phyloP scores from a whole-genome alignment of 208 protist species.

The Trypanosoma cruzi region DNA sequence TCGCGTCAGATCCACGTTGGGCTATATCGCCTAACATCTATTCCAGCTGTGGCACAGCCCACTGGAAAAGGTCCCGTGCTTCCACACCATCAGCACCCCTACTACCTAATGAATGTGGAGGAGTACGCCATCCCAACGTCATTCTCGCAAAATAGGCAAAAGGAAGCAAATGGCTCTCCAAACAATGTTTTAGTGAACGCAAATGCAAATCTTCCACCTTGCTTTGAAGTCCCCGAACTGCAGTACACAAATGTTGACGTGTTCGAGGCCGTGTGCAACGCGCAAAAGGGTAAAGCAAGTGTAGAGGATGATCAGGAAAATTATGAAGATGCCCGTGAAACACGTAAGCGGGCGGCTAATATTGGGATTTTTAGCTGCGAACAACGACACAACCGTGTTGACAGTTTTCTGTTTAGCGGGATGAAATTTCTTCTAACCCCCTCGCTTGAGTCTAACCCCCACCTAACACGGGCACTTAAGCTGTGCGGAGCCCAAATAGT shows the following conservation, averaged over 20 bases:
- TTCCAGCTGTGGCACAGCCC: constrained; percentile 77
- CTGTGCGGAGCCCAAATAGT: constrained; percentile 68
- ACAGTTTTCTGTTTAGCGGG: constrained; percentile 81
- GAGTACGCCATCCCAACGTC: constrained; percentile 83
- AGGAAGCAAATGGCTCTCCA: constrained; percentile 28
- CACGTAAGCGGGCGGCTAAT: constrained; percentile 30
- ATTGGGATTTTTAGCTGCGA: constrained; percentile 69
- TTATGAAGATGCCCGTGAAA: constrained; percentile 45
- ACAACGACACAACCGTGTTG: constrained; percentile 62
- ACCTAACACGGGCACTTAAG: constrained; percentile 43
- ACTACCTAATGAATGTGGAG: constrained; percentile 78
- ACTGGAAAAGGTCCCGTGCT: constrained; percentile 63
- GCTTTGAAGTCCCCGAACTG: constrained; percentile 53
- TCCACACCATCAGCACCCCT: constrained; percentile 89
- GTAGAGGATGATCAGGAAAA: constrained; percentile 49
- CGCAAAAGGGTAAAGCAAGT: neutral
- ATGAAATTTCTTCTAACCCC: constrained; percentile 63
- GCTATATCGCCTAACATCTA: constrained; percentile 62
- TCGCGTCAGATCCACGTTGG: constrained; percentile 83
- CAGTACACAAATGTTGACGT: constrained; percentile 71
- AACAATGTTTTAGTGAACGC: constrained; percentile 24
- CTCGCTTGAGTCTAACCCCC: constrained; percentile 38
- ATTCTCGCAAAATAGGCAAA: constrained; percentile 35
- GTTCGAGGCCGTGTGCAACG: constrained; percentile 61
- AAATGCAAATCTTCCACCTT: constrained; percentile 54